Evolutionary conservation across 352 stramenopile species (phyloP).

Genomic region (Halophytophthora polymorphica): DNA sequence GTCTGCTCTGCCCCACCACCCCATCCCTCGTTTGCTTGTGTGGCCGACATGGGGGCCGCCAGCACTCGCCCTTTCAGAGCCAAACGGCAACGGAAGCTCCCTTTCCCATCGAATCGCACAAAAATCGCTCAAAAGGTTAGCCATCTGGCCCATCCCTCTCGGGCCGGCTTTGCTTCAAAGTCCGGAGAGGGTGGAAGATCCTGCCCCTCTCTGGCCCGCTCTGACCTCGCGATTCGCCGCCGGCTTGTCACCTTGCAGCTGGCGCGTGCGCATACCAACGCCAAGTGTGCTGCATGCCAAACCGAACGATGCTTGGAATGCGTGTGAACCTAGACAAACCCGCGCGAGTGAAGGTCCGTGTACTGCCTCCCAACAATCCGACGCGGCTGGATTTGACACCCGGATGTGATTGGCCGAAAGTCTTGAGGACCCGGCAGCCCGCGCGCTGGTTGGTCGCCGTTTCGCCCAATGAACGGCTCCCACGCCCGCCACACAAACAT

Average conservation of each 20-base stretch:
- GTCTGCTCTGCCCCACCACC: no score
- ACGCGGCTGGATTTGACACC: neutral
- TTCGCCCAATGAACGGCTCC: conserved; percentile 6
- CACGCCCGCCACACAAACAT: conserved; percentile 1
- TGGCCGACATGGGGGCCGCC: no score
- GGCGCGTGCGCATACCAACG: no score
- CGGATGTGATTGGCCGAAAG: conserved; percentile 1
- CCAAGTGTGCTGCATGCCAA: no score
- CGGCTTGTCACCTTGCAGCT: no score
- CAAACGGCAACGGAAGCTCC: conserved; percentile 4
- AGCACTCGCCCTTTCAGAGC: no score
- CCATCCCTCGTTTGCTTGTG: no score
- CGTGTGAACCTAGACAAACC: neutral
- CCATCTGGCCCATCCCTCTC: neutral
- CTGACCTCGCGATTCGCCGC: no score
- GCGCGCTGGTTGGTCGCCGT: neutral
- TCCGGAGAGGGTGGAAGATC: neutral
- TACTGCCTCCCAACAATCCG: neutral
- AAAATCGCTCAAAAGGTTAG: conserved; percentile 6
- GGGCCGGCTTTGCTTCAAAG: neutral
- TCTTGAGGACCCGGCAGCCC: neutral
- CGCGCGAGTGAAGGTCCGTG: neutral
- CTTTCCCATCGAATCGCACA: conserved; percentile 2
- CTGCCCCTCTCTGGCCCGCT: no score
- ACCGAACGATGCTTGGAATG: no score